These are phyloP conservation scores for Ganoderma leucocontextum DNA, from an alignment of 1,284 basidiomycete species.

Conservation along the genomic window DNA sequence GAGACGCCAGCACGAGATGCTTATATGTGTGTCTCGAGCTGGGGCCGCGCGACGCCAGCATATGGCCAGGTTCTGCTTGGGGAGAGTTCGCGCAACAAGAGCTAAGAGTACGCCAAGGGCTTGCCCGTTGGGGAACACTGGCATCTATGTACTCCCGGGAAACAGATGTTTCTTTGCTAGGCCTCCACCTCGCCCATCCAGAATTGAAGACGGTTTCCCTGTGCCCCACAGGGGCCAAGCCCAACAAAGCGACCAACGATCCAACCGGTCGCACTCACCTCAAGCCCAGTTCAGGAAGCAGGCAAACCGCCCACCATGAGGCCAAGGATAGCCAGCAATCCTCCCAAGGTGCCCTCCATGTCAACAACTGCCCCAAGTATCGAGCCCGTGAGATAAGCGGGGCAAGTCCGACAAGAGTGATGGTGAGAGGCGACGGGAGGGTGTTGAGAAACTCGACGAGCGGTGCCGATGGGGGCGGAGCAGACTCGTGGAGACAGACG, in stretches of 20 bases:
- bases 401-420: constrained; percentile 65
- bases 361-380: constrained; percentile 60
- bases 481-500: constrained; percentile 19
- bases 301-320: constrained; percentile 81
- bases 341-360: constrained; percentile 71
- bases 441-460: constrained; percentile 61
- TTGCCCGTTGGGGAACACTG: too few species aligned
- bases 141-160: too few species aligned
- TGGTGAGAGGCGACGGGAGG: constrained; percentile 67
- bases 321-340: constrained; percentile 75
- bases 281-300: constrained; percentile 63
- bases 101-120: too few species aligned
- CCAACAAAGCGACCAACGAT: neutral
- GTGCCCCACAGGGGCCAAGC: too few species aligned
- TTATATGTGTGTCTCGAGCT: too few species aligned
- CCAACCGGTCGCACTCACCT: constrained; percentile 51
- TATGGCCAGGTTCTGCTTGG: too few species aligned
- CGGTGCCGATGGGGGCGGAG: constrained; percentile 35
- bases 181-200: neutral
- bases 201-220: neutral
- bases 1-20: too few species aligned
- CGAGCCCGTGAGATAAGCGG: constrained; percentile 60
- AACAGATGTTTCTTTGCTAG: too few species aligned
- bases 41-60: too few species aligned
- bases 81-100: too few species aligned